phyloP scores from a whole-genome alignment of 306 rosid genomes.

The Benincasa hispida region DNA sequence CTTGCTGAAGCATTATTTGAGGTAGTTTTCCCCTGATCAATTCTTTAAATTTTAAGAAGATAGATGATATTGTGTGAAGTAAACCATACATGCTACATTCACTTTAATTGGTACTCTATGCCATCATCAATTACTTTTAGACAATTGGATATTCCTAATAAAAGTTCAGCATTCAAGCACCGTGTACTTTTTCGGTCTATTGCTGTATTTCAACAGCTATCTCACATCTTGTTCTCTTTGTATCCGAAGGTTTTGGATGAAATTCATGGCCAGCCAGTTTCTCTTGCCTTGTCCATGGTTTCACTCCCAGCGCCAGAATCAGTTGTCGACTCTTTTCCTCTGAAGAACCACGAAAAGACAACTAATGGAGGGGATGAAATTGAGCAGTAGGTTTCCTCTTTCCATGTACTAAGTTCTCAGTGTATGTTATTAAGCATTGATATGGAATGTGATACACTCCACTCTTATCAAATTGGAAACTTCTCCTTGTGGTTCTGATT shows the following conservation, averaged over 20 bases:
- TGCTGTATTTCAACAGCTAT: background rate
- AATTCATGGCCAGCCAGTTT: slow-evolving; percentile 78
- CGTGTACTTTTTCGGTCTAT: background rate
- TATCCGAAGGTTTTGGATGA: slow-evolving; percentile 82
- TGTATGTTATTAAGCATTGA: background rate
- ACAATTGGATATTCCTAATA: background rate
- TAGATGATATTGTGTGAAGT: background rate
- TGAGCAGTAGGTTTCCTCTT: slow-evolving; percentile 53
- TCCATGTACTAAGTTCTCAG: background rate
- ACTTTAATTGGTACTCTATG: background rate
- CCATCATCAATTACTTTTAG: background rate
- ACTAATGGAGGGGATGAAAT: slow-evolving; percentile 31
- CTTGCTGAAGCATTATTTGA: slow-evolving; percentile 95
- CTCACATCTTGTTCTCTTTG: background rate
- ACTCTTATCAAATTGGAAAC: background rate
- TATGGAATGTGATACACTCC: background rate
- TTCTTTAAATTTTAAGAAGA: background rate
- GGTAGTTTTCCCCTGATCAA: slow-evolving; percentile 22
- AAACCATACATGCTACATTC: background rate
- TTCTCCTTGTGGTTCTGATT: background rate
- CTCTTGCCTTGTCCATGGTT: slow-evolving; percentile 71
- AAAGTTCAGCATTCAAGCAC: background rate
- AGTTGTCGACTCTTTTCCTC: slow-evolving; percentile 77
- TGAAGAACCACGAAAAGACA: slow-evolving; percentile 51
- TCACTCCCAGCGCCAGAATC: slow-evolving; percentile 92